Evolutionary conservation across 1,284 basidiomycete genomes (phyloP).

Genomic region (Sanguinoderma infundibulare): DNA sequence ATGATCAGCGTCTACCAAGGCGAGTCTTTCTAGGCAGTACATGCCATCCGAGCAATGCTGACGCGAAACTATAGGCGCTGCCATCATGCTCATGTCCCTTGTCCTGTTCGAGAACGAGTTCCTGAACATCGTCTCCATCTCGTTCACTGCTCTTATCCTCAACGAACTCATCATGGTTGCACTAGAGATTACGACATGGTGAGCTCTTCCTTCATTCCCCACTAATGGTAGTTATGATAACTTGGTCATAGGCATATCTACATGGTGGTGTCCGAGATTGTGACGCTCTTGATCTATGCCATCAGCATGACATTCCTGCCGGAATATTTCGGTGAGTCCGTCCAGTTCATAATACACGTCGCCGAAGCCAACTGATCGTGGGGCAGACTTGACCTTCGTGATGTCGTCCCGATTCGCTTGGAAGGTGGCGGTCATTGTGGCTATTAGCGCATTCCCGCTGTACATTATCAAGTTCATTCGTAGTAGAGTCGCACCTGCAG

Average conservation of each 20-base stretch:
- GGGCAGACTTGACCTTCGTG: conserved; percentile 89
- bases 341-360: background rate
- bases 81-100: conserved; percentile 98
- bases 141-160: conserved; percentile 94
- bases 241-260: conserved; percentile 81
- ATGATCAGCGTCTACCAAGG: conserved; percentile 99
- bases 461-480: conserved; percentile 91
- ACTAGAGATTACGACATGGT: conserved; percentile 97
- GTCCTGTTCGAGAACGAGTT: conserved; percentile 98
- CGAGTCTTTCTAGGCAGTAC: conserved; percentile 35
- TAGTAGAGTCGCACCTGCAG: conserved; percentile 89
- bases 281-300: conserved; percentile 89
- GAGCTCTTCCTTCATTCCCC: conserved; percentile 28
- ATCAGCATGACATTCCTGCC: conserved; percentile 94
- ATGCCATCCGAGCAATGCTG: background rate
- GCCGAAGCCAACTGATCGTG: background rate
- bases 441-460: conserved; percentile 89
- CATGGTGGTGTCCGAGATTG: conserved; percentile 94
- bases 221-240: background rate
- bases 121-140: conserved; percentile 97
- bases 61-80: conserved; percentile 65
- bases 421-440: conserved; percentile 96
- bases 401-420: conserved; percentile 88
- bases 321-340: conserved; percentile 90
- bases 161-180: conserved; percentile 99